Evolutionary conservation across 805 yeast genomes (phyloP).

Genomic region (Starmerella tilneyi): DNA sequence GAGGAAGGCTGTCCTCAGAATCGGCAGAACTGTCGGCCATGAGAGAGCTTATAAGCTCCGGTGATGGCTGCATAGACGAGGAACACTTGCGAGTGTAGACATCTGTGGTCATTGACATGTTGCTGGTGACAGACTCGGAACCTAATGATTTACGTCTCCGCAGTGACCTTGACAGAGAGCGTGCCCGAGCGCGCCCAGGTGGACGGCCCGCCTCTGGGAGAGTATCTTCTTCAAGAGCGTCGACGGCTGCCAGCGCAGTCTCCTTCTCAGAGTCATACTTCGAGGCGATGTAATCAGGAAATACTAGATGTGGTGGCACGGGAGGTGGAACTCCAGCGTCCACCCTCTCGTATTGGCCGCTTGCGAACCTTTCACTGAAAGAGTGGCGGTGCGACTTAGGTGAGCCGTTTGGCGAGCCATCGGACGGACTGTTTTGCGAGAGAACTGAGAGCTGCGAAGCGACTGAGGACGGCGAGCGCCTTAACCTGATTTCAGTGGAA

Average conservation of each 20-base stretch:
- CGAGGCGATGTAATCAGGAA: not conserved
- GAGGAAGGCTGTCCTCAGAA: not conserved
- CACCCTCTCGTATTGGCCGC: not conserved
- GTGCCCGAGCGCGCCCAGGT: not conserved
- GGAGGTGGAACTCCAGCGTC: slow-evolving; percentile 23
- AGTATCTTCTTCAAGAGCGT: slow-evolving; percentile 13
- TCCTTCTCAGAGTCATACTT: slow-evolving; percentile 8
- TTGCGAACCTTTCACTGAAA: not conserved
- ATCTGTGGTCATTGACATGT: slow-evolving; percentile 11
- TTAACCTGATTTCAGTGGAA: not conserved
- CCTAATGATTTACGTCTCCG: not conserved
- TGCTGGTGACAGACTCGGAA: not conserved
- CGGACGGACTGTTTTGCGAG: slow-evolving; percentile 4
- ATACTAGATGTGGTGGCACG: slow-evolving; percentile 20
- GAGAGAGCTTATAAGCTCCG: not conserved
- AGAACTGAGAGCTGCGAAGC: slow-evolving; percentile 16
- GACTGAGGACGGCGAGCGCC: slow-evolving; percentile 10
- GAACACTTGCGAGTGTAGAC: slow-evolving; percentile 23
- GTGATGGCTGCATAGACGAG: slow-evolving; percentile 2
- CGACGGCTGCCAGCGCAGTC: slow-evolving; percentile 17
- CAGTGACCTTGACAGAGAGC: slow-evolving; percentile 3
- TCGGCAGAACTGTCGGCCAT: not conserved
- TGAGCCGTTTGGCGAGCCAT: slow-evolving; percentile 6
- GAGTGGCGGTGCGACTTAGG: slow-evolving; percentile 5
- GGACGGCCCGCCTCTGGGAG: slow-evolving; percentile 3